phyloP scores from a whole-genome alignment of 257 asterid species.

The Ocimum tenuiflorum region DNA sequence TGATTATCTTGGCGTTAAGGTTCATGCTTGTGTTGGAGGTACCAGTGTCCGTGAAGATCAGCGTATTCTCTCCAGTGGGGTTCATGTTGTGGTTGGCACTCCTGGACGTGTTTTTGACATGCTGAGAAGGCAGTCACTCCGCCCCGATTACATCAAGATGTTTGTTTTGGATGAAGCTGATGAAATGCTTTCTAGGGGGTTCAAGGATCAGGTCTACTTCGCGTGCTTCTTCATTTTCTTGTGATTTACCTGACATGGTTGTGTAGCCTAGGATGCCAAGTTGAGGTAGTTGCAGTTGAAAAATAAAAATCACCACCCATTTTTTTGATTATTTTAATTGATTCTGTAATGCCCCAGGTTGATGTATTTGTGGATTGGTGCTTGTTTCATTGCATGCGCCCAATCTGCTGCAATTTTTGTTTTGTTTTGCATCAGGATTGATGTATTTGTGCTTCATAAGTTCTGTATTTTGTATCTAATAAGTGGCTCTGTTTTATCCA shows the following conservation, averaged over 20 bases:
- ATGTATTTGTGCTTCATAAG: no score
- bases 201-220: background rate
- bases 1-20: background rate
- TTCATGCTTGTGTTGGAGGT: background rate
- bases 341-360: no score
- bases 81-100: background rate
- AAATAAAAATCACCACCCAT: background rate
- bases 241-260: background rate
- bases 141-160: background rate
- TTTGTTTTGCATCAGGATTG: no score
- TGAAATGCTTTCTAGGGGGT: background rate
- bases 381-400: no score
- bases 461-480: background rate
- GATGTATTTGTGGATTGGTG: no score
- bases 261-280: background rate
- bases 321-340: no score
- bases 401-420: no score
- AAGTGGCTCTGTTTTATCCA: background rate
- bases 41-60: background rate
- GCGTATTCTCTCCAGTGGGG: background rate
- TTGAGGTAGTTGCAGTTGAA: background rate
- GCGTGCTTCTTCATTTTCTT: background rate
- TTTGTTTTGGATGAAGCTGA: background rate
- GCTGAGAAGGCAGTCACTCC: background rate
- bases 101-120: background rate